Evolutionary conservation across 768 basidiomycete species (phyloP), one percentile per base, ranked within the genome.

Genomic region (Scleroderma citrinum): DNA sequence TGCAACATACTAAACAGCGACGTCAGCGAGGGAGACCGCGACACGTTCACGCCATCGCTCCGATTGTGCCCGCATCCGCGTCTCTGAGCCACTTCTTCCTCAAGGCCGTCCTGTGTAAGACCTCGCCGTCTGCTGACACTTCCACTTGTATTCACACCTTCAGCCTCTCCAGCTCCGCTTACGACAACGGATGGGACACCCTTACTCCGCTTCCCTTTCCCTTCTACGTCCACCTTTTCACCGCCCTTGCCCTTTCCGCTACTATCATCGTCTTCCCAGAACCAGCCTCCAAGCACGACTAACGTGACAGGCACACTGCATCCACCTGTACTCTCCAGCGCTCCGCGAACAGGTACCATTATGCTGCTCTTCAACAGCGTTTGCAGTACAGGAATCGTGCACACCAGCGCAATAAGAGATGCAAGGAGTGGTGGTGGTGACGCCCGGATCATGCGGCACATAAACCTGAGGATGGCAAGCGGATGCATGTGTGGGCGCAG

Each of bases 281-380:
- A 95, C 72, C 94, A 97, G 13, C 88, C 92, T 11, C 94, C 94
- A 37, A 97, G 82, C 6, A 96, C 92, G 48, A 97, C 76, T 21
- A 96, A 72, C 2, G 94, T 97, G 23, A 97, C 61, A 0, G 94
- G 95, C 52, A 97, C 85, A 10, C 85, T 83, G 52, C 89, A 91
- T 51, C 76, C 81, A 1, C 92, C 89, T 1, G 85, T 82, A 12
- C 71, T 69, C 2, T 70, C 73, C 43, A 93, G 66, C 0, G 89
- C 85, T 24, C 82, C 78, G 58, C 81, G 86, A 51, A 91, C 62
- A 0, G 85, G 81, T 31, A 71, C 73, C 65, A 88, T 71, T 54
- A 83, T 78, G 5, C 72, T 66, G 14, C 60, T 58, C 21, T 84
- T 78, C 46, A 97, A 73, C 8, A 75, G 61, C 44, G 81, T 78